phyloP scores from a whole-genome alignment of 352 stramenopile genomes.

The Globisporangium rhizosaccharum region DNA sequence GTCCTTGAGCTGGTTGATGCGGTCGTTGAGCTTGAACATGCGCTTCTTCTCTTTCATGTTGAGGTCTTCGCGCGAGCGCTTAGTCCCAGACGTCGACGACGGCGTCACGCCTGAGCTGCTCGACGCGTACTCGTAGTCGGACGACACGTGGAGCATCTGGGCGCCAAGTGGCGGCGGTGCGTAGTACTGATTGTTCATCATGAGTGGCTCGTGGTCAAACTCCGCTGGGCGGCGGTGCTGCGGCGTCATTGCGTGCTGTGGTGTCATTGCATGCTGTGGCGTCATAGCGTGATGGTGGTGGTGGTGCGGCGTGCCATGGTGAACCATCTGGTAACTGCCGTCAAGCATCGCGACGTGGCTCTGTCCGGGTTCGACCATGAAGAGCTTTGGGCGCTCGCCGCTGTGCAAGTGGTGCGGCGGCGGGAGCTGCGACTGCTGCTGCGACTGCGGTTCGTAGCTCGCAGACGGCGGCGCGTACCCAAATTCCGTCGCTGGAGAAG shows the following conservation, averaged over 20 bases:
- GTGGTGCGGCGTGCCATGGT: slow-evolving; percentile 34
- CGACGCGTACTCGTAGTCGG: slow-evolving; percentile 46
- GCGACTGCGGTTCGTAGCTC: slow-evolving; percentile 9
- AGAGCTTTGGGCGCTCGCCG: slow-evolving; percentile 50
- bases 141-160: slow-evolving; percentile 56
- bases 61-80: slow-evolving; percentile 71
- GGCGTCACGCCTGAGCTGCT: slow-evolving; percentile 32
- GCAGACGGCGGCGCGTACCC: slow-evolving; percentile 3
- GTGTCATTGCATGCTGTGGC: slow-evolving; percentile 36
- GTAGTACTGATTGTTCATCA: slow-evolving; percentile 62
- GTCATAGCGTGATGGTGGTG: slow-evolving; percentile 35
- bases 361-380: slow-evolving; percentile 29
- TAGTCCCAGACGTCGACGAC: slow-evolving; percentile 28
- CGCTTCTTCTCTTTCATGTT: slow-evolving; percentile 87
- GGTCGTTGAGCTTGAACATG: slow-evolving; percentile 88
- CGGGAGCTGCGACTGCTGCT: slow-evolving; percentile 2
- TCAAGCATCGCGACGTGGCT: slow-evolving; percentile 14
- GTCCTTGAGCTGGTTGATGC: slow-evolving; percentile 72
- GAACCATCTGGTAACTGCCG: slow-evolving; percentile 37
- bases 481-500: slow-evolving; percentile 9
- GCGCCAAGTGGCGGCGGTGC: slow-evolving; percentile 26
- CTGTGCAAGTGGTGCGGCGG: slow-evolving; percentile 32
- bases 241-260: slow-evolving; percentile 38
- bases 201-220: slow-evolving; percentile 52
- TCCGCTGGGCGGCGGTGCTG: slow-evolving; percentile 30